Base-by-base conservation (phyloP, 192 early-diverging fungal genomes). In the Linnemannia hyalina region DNA sequence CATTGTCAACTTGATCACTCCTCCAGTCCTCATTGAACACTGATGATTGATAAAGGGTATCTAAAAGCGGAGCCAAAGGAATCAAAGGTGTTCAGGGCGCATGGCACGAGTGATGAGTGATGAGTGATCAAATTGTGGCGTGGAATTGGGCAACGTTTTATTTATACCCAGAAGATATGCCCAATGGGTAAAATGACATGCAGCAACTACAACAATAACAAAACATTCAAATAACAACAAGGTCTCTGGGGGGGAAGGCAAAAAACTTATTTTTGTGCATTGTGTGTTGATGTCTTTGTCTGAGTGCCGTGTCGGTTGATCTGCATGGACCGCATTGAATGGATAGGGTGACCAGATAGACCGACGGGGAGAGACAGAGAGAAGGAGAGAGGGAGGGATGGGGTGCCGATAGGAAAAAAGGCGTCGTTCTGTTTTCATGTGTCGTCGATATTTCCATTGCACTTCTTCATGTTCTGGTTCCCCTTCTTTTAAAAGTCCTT, bases 101-200 rank as follows among this genome's bases (percentile, higher is more conserved):
- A 60, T 8, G 55, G 60, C 60, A 60, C n/a, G 55, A 60, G 55
- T n/a, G 55, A 40, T 26, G 9, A 11, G 22, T 26, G 23, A 6
- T 60, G 29, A 65, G 32, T 35, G 35, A 35, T 35, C 35, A 35
- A 35, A 35, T 32, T 65, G 60, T 65, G 60, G 60, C 60, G 60
- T 65, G 60, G 32, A 46, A 15, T 15, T 15, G 44, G 44, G 29
- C 9, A 60, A 26, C 4, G n/a, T 26, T 65, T 32, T 65, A 65
- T 65, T 32, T 65, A 9, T 32, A 65, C 55, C n/a, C 55, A 57
- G 38, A 40, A 5, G 38, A 40, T 40, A 40, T 40, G 38, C 38
- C n/a, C 55, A 6, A 65, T 65, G 60, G 60, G 60, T 65, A 65
- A 65, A 65, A 65, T 32, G 60, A 15, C 29, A 65, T 65, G 60